Evolutionary conservation across 208 protist species (phyloP).

Genomic region (Leishmania major): DNA sequence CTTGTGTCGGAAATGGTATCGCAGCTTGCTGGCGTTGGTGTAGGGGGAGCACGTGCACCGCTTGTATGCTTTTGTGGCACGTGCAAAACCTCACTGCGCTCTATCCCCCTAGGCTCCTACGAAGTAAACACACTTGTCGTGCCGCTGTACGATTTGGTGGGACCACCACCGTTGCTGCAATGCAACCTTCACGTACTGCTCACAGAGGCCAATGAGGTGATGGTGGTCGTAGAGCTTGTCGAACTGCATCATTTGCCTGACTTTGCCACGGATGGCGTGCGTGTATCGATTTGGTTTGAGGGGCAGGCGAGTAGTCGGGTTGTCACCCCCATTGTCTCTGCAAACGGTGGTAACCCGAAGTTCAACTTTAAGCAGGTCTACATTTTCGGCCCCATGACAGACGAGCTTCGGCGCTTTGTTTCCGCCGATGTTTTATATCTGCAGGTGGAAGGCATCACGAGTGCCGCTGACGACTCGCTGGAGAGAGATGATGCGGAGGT

Average conservation of each 20-base stretch:
- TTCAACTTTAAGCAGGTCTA: slow-evolving; percentile 55
- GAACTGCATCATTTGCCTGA: slow-evolving; percentile 54
- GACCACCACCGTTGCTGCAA: slow-evolving; percentile 50
- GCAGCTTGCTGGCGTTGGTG: slow-evolving; percentile 2
- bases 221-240: slow-evolving; percentile 40
- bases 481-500: not conserved
- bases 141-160: slow-evolving; percentile 41
- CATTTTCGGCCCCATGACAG: slow-evolving; percentile 45
- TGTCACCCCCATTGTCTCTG: slow-evolving; percentile 29
- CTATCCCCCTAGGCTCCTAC: slow-evolving; percentile 39
- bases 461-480: not conserved
- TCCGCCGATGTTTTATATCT: slow-evolving; percentile 46
- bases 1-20: slow-evolving; percentile 26
- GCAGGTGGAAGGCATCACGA: slow-evolving; percentile 49
- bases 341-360: slow-evolving; percentile 50
- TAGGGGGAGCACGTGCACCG: not conserved
- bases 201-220: slow-evolving; percentile 34
- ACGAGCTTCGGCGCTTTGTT: slow-evolving; percentile 43
- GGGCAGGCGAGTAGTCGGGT: slow-evolving; percentile 38
- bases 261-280: slow-evolving; percentile 46
- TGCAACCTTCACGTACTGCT: slow-evolving; percentile 40
- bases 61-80: slow-evolving; percentile 54
- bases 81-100: slow-evolving; percentile 44
- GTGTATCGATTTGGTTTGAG: slow-evolving; percentile 61
- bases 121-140: slow-evolving; percentile 51